A percentile compares a stretch with the other conserved stretches of the same genome.
Conservation (phyloP, 257 asterid species). For the Nemophila menziesii region DNA sequence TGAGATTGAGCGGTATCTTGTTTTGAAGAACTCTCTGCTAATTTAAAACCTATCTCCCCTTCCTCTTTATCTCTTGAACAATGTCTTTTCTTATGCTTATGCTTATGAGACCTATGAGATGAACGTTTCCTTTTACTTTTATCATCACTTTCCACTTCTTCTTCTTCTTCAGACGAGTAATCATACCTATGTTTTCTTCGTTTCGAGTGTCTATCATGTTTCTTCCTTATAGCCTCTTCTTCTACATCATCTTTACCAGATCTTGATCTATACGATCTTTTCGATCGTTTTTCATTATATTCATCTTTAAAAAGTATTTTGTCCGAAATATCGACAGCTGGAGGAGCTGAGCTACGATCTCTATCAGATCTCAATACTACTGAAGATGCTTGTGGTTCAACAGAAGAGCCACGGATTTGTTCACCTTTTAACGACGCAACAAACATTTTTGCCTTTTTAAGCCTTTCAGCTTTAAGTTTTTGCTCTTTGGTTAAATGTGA, state of each 20-base stretch:
- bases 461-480: slow-evolving; percentile 79
- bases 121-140: slow-evolving; percentile 35
- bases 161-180: slow-evolving; percentile 17
- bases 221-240: slow-evolving; percentile 24
- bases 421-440: slow-evolving; percentile 69
- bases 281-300: slow-evolving; percentile 22
- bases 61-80: slow-evolving; percentile 43
- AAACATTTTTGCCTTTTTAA: slow-evolving; percentile 83
- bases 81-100: slow-evolving; percentile 18
- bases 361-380: slow-evolving; percentile 26
- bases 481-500: slow-evolving; percentile 51
- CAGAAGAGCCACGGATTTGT: slow-evolving; percentile 37
- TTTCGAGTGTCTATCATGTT: slow-evolving; percentile 18
- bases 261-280: slow-evolving; percentile 37
- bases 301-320: slow-evolving; percentile 30
- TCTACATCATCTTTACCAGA: slow-evolving; percentile 29
- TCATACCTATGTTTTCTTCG: slow-evolving; percentile 25
- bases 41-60: slow-evolving; percentile 64
- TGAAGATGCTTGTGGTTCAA: slow-evolving; percentile 46
- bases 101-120: slow-evolving; percentile 25
- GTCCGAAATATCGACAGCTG: slow-evolving; percentile 13
- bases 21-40: slow-evolving; percentile 12
- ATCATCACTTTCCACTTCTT: slow-evolving; percentile 8
- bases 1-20: slow-evolving; percentile 24
- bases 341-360: slow-evolving; percentile 37